Percentiles rank a stretch among this genome's conserved stretches.
These are phyloP conservation scores for Styphnolobium japonicum DNA, from an alignment of 306 rosid species.

Conservation along the genomic window DNA sequence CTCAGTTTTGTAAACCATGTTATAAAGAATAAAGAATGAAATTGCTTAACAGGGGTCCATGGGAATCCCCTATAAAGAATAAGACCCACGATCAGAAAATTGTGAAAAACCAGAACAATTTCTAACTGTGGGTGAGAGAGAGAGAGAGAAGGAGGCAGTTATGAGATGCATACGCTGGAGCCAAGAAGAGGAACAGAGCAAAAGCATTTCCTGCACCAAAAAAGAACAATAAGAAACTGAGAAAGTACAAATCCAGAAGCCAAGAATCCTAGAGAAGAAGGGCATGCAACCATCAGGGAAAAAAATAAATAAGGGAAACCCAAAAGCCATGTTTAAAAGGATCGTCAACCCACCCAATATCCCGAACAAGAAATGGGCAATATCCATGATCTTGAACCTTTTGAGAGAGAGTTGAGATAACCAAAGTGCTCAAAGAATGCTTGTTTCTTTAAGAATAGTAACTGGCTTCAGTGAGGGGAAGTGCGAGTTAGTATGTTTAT, in stretches of 20 bases:
- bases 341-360: constrained; percentile 50
- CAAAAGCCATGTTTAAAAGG: not conserved
- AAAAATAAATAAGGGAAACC: constrained; percentile 17
- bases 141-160: not conserved
- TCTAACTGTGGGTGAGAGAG: not conserved
- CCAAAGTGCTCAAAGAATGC: not conserved
- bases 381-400: constrained; percentile 39
- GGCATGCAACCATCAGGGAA: not conserved
- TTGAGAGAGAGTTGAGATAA: not conserved
- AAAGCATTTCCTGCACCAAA: constrained; percentile 60
- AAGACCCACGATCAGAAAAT: no score
- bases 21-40: not conserved
- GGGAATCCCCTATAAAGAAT: not conserved
- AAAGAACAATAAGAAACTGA: constrained; percentile 10
- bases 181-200: constrained; percentile 85
- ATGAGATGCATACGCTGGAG: constrained; percentile 57
- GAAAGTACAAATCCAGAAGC: not conserved
- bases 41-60: not conserved
- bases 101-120: not conserved
- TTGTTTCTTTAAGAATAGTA: not conserved
- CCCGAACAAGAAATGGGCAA: constrained; percentile 61
- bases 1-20: not conserved
- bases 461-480: not conserved
- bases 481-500: not conserved
- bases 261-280: not conserved